Evolutionary conservation across 352 stramenopile species (phyloP), one percentile per base, ranked within the genome.

Genomic region (Phytophthora lateralis): DNA sequence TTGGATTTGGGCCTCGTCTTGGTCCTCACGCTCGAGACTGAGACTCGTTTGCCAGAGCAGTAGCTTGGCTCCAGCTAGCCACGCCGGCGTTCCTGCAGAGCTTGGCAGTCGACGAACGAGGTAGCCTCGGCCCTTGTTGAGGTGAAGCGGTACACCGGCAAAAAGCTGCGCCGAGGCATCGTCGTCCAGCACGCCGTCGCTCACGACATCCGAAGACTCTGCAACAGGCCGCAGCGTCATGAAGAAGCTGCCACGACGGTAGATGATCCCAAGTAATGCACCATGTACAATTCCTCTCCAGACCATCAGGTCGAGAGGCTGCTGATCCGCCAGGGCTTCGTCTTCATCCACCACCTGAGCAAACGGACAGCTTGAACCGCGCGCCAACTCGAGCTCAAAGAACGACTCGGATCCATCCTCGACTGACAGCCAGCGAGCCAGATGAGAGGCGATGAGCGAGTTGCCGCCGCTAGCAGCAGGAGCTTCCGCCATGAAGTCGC

Each of bases 281-380:
- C 73, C 56, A 34, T 90, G 63, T 3, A 90, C 73, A 15, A 89
- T 67, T 8, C 81, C 78, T 50, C 85, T 85, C 81, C 81, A 89
- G 0, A 89, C 55, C 38, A 90, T 3, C 30, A 90, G 56, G 4
- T 78, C 74, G 3, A 85, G 24, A 0, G 60, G 30, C 4, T 77
- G 61, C 3, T 69, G 53, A 0, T 41, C 55, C 12, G 67, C 56
- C 11, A 55, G 60, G 11, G 54, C 61, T 8, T 62, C 30, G 29
- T 49, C 32, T 18, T 67, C 54, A 4, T 58, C 52, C 4, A 46
- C 32, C 3, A 41, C 14, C 44, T 60, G 32, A 42, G 52, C 44
- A 24, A 69, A 72, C 1, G 53, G 65, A 27, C 45, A 56, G 32
- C 64, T 41, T 8, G 73, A 51, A 60, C 55, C 26, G 38, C 35